Base-by-base conservation (phyloP, 2,329 filamentous ascomycete genomes). In the Ascochyta fabae region DNA sequence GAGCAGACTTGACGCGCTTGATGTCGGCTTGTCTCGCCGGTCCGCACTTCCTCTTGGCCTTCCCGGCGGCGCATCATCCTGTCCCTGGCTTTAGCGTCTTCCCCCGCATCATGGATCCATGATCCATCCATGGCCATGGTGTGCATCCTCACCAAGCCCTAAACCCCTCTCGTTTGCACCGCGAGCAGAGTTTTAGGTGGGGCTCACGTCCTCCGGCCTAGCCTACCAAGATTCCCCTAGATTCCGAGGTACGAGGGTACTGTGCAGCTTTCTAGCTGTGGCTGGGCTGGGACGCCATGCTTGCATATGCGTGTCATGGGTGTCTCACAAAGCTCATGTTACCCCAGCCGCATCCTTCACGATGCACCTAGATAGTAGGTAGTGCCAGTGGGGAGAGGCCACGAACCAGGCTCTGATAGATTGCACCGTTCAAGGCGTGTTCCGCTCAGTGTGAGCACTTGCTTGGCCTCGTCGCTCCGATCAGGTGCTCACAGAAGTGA, bases 401-500 rank as follows among this genome's bases (percentile, higher is more conserved):
- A 41, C 51, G 47, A 43, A 53, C 49, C 51, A 55, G 43, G 46
- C 48, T 43, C 43, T 53, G 53, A 58, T 56, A 53, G 48, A 61
- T 51, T 46, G 57, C 52, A 54, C 45, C 54, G 53, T 56, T 55
- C 62, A 62, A 49, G 54, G 56, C 60, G 64, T 60, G 64, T 65
- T 65, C 59, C 54, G 58, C 53, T 56, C 57, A 52, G 42, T 44
- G 52, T 61, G 53, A 59, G 57, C 59, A 56, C 59, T 62, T 45
- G 45, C 41, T 56, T 56, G 43, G 53, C 53, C 43, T 56, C 53
- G 51, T 44, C 54, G 60, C 48, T 56, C 49, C 51, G 59, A 61
- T 65, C 64, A 66, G 60, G 62, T 67, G 65, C 60, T 65, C 59
- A 62, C 33, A 41, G 49, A 42, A 55, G 53, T 41, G 56, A 13